These are phyloP conservation scores for Paxillus ammoniavirescens DNA, from an alignment of 768 basidiomycete genomes.

Conservation along the genomic window DNA sequence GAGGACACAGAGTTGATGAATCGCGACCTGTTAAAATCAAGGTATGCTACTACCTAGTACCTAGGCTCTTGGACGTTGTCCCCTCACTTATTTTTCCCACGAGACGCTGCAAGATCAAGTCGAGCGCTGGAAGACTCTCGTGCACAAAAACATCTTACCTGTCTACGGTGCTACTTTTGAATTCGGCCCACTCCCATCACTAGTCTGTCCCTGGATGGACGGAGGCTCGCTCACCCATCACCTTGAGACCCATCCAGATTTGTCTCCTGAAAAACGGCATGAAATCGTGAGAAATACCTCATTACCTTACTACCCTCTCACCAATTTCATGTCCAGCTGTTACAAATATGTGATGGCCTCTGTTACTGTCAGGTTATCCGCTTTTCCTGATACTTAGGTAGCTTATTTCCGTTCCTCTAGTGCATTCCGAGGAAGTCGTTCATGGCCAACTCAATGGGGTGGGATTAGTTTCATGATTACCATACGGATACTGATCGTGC, in stretches of 20 bases:
- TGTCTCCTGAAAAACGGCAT: slow-evolving; percentile 4
- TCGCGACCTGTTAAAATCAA: background rate
- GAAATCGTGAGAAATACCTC: slow-evolving; percentile 13
- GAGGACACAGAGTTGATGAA: slow-evolving; percentile 1
- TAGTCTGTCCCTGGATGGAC: slow-evolving; percentile 36
- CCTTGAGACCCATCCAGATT: slow-evolving; percentile 14
- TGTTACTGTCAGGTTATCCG: slow-evolving; percentile 22
- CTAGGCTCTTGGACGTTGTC: background rate
- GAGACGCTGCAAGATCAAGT: slow-evolving; percentile 16
- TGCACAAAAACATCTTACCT: slow-evolving; percentile 28
- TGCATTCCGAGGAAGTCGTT: slow-evolving; percentile 28
- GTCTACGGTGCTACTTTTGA: slow-evolving; percentile 27
- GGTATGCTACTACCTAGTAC: background rate
- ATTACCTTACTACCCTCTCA: background rate
- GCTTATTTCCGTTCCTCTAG: background rate
- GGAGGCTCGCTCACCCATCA: slow-evolving; percentile 26
- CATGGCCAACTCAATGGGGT: slow-evolving; percentile 49
- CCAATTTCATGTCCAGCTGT: background rate
- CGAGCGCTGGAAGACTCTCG: slow-evolving; percentile 25
- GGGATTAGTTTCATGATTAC: background rate
- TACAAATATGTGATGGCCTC: slow-evolving; percentile 15
- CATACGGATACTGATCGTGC: background rate
- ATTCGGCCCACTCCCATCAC: slow-evolving; percentile 30
- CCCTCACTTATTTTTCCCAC: background rate
- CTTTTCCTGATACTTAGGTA: background rate